Evolutionary conservation across 177 flowering plant genomes (phyloP).

Genomic region (Vitis hybrid): DNA sequence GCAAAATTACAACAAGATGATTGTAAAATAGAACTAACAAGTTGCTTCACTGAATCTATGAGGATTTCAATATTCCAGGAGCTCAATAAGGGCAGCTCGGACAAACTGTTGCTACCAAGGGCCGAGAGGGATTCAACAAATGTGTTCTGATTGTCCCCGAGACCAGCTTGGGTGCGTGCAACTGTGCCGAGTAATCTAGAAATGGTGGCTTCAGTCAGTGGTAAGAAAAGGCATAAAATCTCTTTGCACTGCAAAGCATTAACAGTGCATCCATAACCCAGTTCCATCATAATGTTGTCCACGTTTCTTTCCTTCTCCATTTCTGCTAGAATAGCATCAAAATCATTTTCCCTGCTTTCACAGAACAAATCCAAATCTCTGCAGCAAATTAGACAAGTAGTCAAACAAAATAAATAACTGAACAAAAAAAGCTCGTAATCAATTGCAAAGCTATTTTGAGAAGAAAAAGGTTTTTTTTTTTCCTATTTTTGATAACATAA

Average conservation of each 20-base stretch:
- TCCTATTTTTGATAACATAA: slow-evolving; percentile 4
- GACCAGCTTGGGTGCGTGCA: slow-evolving; percentile 61
- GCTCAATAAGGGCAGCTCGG: slow-evolving; percentile 53
- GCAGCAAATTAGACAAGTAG: slow-evolving; percentile 12
- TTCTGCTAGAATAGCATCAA: slow-evolving; percentile 76
- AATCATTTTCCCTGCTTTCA: slow-evolving; percentile 56
- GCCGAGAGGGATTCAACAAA: slow-evolving; percentile 64
- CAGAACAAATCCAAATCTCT: slow-evolving; percentile 60
- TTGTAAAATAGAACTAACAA: slow-evolving; percentile 50
- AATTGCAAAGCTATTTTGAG: not conserved
- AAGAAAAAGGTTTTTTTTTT: not conserved
- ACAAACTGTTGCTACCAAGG: slow-evolving; percentile 43
- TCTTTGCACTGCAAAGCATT: slow-evolving; percentile 75
- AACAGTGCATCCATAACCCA: slow-evolving; percentile 90
- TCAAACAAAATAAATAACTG: not conserved
- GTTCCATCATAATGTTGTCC: slow-evolving; percentile 79
- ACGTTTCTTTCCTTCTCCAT: slow-evolving; percentile 82
- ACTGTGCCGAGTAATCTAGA: slow-evolving; percentile 69
- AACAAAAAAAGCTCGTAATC: not conserved
- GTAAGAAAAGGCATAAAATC: slow-evolving; percentile 68
- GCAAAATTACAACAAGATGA: not conserved
- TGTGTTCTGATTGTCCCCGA: slow-evolving; percentile 61
- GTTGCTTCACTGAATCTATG: slow-evolving; percentile 75
- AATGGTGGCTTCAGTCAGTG: slow-evolving; percentile 68
- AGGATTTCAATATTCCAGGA: slow-evolving; percentile 90